Percentiles rank a stretch among this genome's conserved stretches.
These are phyloP conservation scores for Elongisporangium senticosum DNA, from an alignment of 352 stramenopile species.

Conservation along the genomic window DNA sequence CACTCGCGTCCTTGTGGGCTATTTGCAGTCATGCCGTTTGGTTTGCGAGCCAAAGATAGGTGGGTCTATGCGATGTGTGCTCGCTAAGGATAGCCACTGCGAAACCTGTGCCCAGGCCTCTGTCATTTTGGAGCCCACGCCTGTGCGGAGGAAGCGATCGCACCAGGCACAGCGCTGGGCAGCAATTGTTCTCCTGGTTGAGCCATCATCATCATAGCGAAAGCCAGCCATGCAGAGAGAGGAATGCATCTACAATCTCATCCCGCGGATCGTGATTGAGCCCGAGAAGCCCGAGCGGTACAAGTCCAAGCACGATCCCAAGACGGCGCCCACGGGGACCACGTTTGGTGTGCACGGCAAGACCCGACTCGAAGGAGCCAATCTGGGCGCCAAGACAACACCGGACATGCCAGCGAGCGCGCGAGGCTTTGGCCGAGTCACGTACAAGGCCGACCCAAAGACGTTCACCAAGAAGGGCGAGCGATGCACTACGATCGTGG, in stretches of 20 bases:
- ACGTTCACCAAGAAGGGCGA: slow-evolving; percentile 69
- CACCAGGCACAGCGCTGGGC: too few species aligned
- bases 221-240: slow-evolving; percentile 54
- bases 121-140: not conserved
- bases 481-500: slow-evolving; percentile 35
- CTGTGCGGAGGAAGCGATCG: not conserved
- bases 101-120: not conserved
- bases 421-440: slow-evolving; percentile 55
- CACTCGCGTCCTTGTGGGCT: not conserved
- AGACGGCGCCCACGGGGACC: slow-evolving; percentile 72
- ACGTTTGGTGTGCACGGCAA: slow-evolving; percentile 83
- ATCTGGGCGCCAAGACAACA: slow-evolving; percentile 41
- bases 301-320: slow-evolving; percentile 84
- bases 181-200: not conserved
- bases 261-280: slow-evolving; percentile 62
- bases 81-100: not conserved
- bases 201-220: not conserved
- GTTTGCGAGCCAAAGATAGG: not conserved
- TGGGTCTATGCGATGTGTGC: not conserved
- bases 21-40: not conserved
- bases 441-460: slow-evolving; percentile 62
- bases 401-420: slow-evolving; percentile 46
- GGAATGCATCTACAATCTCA: slow-evolving; percentile 91
- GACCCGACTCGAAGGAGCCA: slow-evolving; percentile 61
- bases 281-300: slow-evolving; percentile 83